Evolutionary conservation across 768 basidiomycete genomes (phyloP).

Genomic region (Termitomyces sp.): DNA sequence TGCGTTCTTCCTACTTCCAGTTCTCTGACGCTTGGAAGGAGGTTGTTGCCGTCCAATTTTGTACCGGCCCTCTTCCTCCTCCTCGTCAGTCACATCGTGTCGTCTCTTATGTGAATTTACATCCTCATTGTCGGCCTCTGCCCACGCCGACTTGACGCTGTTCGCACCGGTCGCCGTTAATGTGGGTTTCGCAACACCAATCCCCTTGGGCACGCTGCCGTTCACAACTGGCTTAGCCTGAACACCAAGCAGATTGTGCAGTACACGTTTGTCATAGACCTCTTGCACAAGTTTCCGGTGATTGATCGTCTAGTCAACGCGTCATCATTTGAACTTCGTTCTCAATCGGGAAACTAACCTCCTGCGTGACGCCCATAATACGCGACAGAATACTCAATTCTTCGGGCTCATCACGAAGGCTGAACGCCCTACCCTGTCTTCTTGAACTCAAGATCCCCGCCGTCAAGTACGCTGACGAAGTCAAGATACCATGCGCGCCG

Average conservation of each 20-base stretch:
- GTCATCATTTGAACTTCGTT: not conserved
- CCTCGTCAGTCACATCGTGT: conserved; percentile 17
- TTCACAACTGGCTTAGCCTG: conserved; percentile 13
- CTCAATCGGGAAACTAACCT: conserved; percentile 43
- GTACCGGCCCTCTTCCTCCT: conserved; percentile 58
- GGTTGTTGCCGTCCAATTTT: conserved; percentile 33
- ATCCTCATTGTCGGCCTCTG: conserved; percentile 20
- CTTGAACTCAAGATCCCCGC: conserved; percentile 59
- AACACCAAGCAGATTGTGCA: conserved; percentile 58
- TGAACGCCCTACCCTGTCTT: conserved; percentile 41
- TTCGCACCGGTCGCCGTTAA: not conserved
- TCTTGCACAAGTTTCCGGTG: conserved; percentile 67
- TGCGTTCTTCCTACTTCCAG: conserved; percentile 30
- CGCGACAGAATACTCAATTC: conserved; percentile 76
- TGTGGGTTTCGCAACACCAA: not conserved
- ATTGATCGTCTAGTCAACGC: conserved; percentile 54
- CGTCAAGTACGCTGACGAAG: conserved; percentile 62
- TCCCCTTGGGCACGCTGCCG: not conserved
- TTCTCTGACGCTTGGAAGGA: conserved; percentile 40
- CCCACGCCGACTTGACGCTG: conserved; percentile 1
- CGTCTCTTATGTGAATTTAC: conserved; percentile 1
- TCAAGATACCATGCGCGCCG: conserved; percentile 75
- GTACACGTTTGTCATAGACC: conserved; percentile 49
- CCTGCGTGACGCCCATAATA: conserved; percentile 78
- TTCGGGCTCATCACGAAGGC: conserved; percentile 44